Evolutionary conservation across 305 asterid genomes (phyloP).

Genomic region (Fraxinus ornus): DNA sequence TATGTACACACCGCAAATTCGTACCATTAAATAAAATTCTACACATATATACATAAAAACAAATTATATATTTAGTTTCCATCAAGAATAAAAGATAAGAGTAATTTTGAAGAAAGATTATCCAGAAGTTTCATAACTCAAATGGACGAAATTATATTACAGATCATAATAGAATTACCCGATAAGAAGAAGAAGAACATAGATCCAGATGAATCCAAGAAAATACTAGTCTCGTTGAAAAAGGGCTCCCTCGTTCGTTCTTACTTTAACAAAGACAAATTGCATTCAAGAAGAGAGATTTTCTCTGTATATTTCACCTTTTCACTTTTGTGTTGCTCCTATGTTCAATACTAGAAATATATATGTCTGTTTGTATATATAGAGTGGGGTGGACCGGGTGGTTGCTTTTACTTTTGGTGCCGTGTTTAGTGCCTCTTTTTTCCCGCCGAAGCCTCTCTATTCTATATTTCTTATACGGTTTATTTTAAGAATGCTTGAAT

Average conservation of each 20-base stretch:
- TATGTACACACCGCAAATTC: too few species aligned
- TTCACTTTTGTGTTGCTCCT: neutral
- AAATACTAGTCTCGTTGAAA: neutral
- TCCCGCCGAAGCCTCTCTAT: neutral
- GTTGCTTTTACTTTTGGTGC: neutral
- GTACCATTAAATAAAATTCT: neutral
- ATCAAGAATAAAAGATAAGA: neutral
- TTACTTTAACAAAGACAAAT: neutral
- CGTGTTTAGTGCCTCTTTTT: neutral
- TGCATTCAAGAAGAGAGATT: slow-evolving; percentile 2
- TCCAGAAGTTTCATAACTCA: neutral
- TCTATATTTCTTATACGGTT: neutral
- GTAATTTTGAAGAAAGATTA: neutral
- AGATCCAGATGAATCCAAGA: slow-evolving; percentile 2
- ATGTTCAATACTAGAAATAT: neutral
- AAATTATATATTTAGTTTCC: neutral
- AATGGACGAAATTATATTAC: neutral
- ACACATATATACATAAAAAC: neutral
- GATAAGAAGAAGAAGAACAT: neutral
- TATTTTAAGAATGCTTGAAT: neutral
- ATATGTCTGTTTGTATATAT: neutral
- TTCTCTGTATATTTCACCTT: neutral
- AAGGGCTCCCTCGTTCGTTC: neutral
- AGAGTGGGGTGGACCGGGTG: neutral
- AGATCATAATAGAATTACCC: neutral